Base-by-base conservation (phyloP, 2,329 filamentous ascomycete species). In the Sclerotinia subarctica region DNA sequence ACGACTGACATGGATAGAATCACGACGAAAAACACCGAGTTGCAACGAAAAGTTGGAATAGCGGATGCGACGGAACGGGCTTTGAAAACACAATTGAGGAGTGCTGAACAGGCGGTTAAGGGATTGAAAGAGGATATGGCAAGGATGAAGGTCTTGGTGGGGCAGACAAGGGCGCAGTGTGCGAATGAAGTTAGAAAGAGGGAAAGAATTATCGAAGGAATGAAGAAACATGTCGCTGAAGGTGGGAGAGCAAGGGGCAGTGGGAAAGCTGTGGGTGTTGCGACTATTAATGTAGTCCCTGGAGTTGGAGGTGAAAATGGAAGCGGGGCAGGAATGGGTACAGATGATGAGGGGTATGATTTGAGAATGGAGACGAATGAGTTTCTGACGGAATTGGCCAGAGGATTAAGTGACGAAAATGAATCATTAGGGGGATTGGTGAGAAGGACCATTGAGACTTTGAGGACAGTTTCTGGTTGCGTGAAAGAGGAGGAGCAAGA, bases 101-200 rank as follows among this genome's bases (percentile, higher is more conserved):
- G 86, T 49, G 90, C 92, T 64, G 94, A 97, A 76, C 84, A 87
- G 5, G 87, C 88, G 0, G 86, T 90, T 47, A 88, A 91, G 71
- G 86, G 86, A n/a, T 81, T 97, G 68, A 93, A 93, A 74, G 94
- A 97, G 44, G 93, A 98, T 76, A 85, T 94, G 72, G 84, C 87
- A 32, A 88, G 91, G 63, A 87, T 94, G 78, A 96, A 94, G 78
- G 84, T 88, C 0, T 86, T 91, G 3, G 88, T 97, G 2, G 86
- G 90, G 42, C 94, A 98, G 78, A 90, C 95, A 2, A 88, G 94
- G 70, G 87, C 90, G 8, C 89, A 94, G 71, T 98, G 94, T 78
- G 90, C 93, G 62, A 96, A 93, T 72, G 95, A 99, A 76, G 87
- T 97, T 57, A 89, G 94, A 70, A 94, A 96, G 76, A 88, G 94